Conservation (phyloP, 2,329 filamentous ascomycete species). For the Monosporascus sp. region DNA sequence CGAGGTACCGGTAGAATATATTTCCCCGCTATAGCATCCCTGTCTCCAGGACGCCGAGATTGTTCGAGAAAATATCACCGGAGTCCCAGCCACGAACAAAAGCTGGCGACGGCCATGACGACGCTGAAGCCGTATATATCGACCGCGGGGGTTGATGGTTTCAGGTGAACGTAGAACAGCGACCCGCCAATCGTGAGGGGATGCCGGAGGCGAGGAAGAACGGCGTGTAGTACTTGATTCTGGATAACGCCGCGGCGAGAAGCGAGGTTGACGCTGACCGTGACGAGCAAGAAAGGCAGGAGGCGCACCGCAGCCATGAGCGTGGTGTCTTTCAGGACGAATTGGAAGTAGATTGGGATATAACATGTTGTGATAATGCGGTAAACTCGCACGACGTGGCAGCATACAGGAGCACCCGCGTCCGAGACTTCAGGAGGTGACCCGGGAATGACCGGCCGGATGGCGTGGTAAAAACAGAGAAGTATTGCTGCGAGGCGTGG, state of each 20-base stretch:
- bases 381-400: constrained; percentile 26
- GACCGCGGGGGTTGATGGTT: constrained; percentile 12
- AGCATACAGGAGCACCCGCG: constrained; percentile 37
- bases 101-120: constrained; percentile 19
- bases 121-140: constrained; percentile 29
- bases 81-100: no score
- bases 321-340: constrained; percentile 35
- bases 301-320: constrained; percentile 35
- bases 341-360: constrained; percentile 49
- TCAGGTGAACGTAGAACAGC: constrained; percentile 20
- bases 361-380: constrained; percentile 37
- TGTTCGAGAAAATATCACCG: no score
- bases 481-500: constrained; percentile 39
- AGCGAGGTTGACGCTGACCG: constrained; percentile 28
- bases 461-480: constrained; percentile 33
- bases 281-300: constrained; percentile 33
- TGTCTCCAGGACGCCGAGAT: no score
- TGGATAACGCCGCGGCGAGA: constrained; percentile 27
- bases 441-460: constrained; percentile 38
- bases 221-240: constrained; percentile 29
- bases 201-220: constrained; percentile 27
- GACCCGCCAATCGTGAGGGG: constrained; percentile 22
- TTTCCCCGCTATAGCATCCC: no score
- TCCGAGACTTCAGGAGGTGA: constrained; percentile 33
- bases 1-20: no score